Base-by-base conservation (phyloP, 345 rosid species). In the Ailanthus altissimus region DNA sequence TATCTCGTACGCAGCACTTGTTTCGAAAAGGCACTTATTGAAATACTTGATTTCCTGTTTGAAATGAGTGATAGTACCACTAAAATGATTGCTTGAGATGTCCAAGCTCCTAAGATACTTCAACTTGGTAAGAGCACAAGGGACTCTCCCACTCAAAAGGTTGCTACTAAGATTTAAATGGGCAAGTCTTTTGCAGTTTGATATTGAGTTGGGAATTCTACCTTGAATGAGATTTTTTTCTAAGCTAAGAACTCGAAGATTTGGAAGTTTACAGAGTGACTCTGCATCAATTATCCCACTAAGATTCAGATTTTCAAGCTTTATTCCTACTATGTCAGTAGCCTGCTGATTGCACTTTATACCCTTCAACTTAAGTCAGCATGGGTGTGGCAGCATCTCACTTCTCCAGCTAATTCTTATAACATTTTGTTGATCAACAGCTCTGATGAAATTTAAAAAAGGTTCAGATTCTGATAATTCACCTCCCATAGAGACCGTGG, bases 131-230 rank as follows among this genome's bases (percentile, higher is more conserved):
- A 87, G 78, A 66, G 67, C 80, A 57, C 54, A 14, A 42, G 85
- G 81, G 40, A 83, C 15, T 42, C 42, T 83, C 28, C 90, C 87
- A 21, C 80, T 71, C 81, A 88, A 66, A 23, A 63, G 77, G 77
- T 88, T 88, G 79, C 78, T 36, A 76, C 87, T 86, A 9, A 85
- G 73, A 70, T 86, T 84, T 20, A 88, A 75, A 43, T 78, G 75
- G 28, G 63, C 60, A 75, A 88, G 64, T 60, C 50, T 77, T 64
- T 72, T 64, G 71, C 88, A 88, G 68, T 50, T 25, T 16, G 81
- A 74, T 6, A 88, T 61, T 0, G 90, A 80, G 14, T 36, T 66
- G 13, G 89, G 86, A 61, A 88, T 77, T 18, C 53, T 64, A 70
- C 91, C 91, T 1, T 5, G 78, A 67, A 84, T 79, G 18, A 28